Base-by-base conservation (phyloP, 805 yeast species). In the Ogataea minuta region DNA sequence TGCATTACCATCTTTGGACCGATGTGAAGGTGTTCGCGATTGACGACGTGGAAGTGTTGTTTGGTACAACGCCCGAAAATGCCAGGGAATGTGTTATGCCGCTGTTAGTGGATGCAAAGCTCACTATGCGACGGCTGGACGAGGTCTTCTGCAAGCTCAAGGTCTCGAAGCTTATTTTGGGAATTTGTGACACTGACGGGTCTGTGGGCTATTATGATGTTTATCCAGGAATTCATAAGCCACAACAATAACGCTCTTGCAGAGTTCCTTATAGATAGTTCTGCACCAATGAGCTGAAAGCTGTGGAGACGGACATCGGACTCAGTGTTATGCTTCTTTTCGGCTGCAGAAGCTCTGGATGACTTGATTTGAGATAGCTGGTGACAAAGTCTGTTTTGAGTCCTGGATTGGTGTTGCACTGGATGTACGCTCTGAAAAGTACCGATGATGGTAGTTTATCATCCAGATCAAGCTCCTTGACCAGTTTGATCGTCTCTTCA, bases 161-260 rank as follows among this genome's bases (percentile, higher is more conserved):
- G 5, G 76, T 78, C 0, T 60, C 59, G 30, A 62, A 79, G 41
- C 45, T 84, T 3, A 63, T 80, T 0, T 46, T 78, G 21, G 89
- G 76, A 0, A 64, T 83, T 6, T 70, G 75, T 2, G 79, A 75
- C 49, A 72, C 72, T 39, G 93, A 84, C 55, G 81, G 87, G 2
- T 79, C 89, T 0, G 69, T 81, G 13, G 81, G 81, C n/a, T 84
- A 78, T 50, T 83, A 84, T 57, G 74, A 76, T 55, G 67, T 80
- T 12, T 77, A 81, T 56, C 78, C 77, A 50, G 90, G 90, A 4
- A 60, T 82, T 8, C 76, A 70, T 23, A 77, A 77, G 55, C 90
- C 90, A 1, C 69, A 74, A 42, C 48, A 46, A 25, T 43, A 44
- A 15, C 8, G 8, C 5, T 6, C 21, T 19, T 19, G 21, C 8